Evolutionary conservation across 2,329 filamentous ascomycete species (phyloP), one percentile per base, ranked within the genome.

Genomic region (Talaromyces sp.): DNA sequence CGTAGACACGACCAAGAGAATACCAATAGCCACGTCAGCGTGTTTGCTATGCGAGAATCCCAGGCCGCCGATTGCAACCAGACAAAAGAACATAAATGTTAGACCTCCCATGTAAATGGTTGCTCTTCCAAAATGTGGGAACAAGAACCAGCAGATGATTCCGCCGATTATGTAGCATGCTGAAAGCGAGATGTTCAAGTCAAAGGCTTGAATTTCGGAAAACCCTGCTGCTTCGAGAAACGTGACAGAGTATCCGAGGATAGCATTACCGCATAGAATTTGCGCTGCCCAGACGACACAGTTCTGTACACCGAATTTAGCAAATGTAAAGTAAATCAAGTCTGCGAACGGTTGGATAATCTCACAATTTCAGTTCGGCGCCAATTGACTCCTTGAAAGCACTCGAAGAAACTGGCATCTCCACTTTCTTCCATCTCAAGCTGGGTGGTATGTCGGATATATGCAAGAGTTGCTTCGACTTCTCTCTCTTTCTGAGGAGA

Each of bases 361-460:
- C 85, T 86, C 31, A 87, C 83, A 69, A 89, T 88, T 74, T 91
- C 92, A 1, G 92, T 96, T 27, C 92, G 87, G 66, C 92, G 89
- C 60, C 89, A 81, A 73, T 96, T 89, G 15, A 86, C 85, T 6
- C 92, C 92, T 75, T 85, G 89, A 84, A 96, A 96, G 79, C 92
- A 96, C 76, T 96, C 92, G 70, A 86, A 78, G 76, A 95, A 96
- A 60, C 84, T 88, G 5, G 91, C 87, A 36, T 92, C 91, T 7
- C 81, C 80, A 3, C 91, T 93, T 64, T 92, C 90, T 77, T 87
- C 82, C 73, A 91, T 85, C 75, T 96, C 93, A 15, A 96, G 81
- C 0, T 90, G 89, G 0, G 91, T 93, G 0, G 92, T 96, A 74
- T 95, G 91, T 0, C 92, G 47, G 7, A 65, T 61, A 15, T 65